Evolutionary conservation across 768 basidiomycete genomes (phyloP).

Genomic region (Rhizopogon vulgaris): DNA sequence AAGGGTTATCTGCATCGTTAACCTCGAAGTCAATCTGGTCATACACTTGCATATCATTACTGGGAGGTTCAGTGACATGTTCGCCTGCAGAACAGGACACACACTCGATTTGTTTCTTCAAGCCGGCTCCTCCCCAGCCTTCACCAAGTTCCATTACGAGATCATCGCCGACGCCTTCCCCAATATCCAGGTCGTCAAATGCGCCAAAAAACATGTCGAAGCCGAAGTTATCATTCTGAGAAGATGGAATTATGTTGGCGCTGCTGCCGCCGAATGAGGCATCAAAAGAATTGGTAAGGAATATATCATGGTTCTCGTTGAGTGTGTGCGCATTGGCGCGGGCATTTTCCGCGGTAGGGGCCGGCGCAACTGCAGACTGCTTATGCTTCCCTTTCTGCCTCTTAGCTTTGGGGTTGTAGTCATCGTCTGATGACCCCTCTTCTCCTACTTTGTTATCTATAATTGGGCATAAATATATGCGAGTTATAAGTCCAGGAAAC

Average conservation of each 20-base stretch:
- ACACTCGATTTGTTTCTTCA: conserved; percentile 18
- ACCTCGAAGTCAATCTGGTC: conserved; percentile 11
- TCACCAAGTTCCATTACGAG: conserved; percentile 70
- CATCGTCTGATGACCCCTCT: conserved; percentile 38
- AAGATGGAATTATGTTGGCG: conserved; percentile 41
- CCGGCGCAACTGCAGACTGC: conserved; percentile 16
- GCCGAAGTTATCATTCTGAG: conserved; percentile 43
- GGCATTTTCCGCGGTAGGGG: conserved; percentile 34
- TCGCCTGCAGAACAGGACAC: conserved; percentile 1
- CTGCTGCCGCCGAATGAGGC: conserved; percentile 43
- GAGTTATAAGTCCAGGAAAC: background rate
- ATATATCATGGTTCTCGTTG: conserved; percentile 62
- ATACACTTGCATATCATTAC: background rate
- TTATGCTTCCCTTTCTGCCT: conserved; percentile 23
- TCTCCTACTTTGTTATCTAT: conserved; percentile 3
- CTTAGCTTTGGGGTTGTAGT: conserved; percentile 39
- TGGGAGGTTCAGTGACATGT: background rate
- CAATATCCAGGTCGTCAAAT: conserved; percentile 51
- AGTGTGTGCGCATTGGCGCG: conserved; percentile 58
- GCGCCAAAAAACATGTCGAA: conserved; percentile 47
- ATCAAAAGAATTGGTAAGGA: conserved; percentile 64
- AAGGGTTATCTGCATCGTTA: conserved; percentile 3
- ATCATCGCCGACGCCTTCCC: conserved; percentile 64
- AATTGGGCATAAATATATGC: background rate
- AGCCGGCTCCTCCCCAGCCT: conserved; percentile 47